Base-by-base conservation (phyloP, 257 asterid genomes). In the Solanum chiquidenum region DNA sequence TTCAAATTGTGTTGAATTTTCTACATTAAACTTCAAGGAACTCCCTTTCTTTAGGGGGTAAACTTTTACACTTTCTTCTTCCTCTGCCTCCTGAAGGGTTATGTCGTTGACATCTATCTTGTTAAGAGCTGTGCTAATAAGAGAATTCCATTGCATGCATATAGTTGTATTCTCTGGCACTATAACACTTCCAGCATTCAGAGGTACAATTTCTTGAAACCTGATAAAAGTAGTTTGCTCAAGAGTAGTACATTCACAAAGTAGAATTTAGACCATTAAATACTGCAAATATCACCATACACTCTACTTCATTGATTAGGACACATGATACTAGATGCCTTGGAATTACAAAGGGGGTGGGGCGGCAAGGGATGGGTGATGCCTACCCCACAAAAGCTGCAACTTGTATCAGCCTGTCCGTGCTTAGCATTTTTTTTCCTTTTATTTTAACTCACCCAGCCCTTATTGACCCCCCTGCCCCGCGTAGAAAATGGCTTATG, bases 151-250 rank as follows among this genome's bases (percentile, higher is more conserved):
- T 90, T 92, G 91, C 89, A 60, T 83, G 77, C 93, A 91, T 84
- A 90, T 40, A 69, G 86, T 87, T 33, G 88, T 87, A 42, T 93
- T 91, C 74, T 92, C 95, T 21, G 89, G 55, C 44, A 74, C 93
- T 62, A 94, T 86, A 87, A 94, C 90, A 46, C 90, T 94, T 86
- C 94, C 94, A 20, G 94, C 93, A 76, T 90, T 92, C 83, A 94
- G 94, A 64, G 97, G 95, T 88, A 94, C 95, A 62, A 94, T 90
- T 91, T 94, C 97, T 88, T 94, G 97, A 89, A 94, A 94, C 94
- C 97, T 94, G 94, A 73, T 68, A 89, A 82, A 13, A 90, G 66
- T 80, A 27, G 29, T 80, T 80, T 80, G 69, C 29, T 80, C 66
- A 80, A 29, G 29, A 49, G 18, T 27, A 29, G 42, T 29, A 46